Evolutionary conservation across 2,329 filamentous ascomycete genomes (phyloP).

Genomic region (Pseudogymnoascus sp.): DNA sequence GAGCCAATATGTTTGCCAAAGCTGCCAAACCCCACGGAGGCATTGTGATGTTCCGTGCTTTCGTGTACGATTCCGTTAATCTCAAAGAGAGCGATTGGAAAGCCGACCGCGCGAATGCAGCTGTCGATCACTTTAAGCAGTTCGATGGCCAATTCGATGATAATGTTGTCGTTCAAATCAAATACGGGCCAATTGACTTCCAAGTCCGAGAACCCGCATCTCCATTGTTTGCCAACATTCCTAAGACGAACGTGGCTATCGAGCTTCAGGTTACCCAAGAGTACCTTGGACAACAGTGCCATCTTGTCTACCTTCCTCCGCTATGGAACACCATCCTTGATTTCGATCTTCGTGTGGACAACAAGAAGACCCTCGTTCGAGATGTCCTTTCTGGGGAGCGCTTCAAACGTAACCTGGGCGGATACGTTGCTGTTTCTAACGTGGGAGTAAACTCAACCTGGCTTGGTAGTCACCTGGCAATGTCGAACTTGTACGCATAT

Average conservation of each 20-base stretch:
- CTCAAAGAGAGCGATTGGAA: conserved; percentile 55
- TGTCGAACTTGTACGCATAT: conserved; percentile 67
- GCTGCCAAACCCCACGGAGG: conserved; percentile 52
- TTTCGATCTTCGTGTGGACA: conserved; percentile 58
- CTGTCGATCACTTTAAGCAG: conserved; percentile 57
- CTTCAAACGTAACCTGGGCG: conserved; percentile 50
- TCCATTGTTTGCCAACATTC: conserved; percentile 52
- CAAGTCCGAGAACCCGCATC: conserved; percentile 62
- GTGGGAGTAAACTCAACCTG: conserved; percentile 60
- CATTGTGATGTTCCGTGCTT: conserved; percentile 63
- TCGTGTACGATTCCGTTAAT: conserved; percentile 54
- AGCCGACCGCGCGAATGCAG: conserved; percentile 62
- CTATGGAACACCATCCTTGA: conserved; percentile 63
- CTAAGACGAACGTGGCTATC: conserved; percentile 43
- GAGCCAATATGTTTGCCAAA: conserved; percentile 60
- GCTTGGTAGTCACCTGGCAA: conserved; percentile 61
- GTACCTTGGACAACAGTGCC: conserved; percentile 63
- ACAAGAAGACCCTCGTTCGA: conserved; percentile 46
- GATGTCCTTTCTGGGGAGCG: conserved; percentile 55
- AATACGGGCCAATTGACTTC: conserved; percentile 69
- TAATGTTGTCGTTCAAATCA: conserved; percentile 67
- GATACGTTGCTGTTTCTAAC: conserved; percentile 60
- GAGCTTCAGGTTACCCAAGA: conserved; percentile 63
- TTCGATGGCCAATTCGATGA: conserved; percentile 61
- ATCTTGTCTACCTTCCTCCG: conserved; percentile 60